phyloP scores from a whole-genome alignment of 2,329 filamentous ascomycete species.

The Juglanconis sp. region DNA sequence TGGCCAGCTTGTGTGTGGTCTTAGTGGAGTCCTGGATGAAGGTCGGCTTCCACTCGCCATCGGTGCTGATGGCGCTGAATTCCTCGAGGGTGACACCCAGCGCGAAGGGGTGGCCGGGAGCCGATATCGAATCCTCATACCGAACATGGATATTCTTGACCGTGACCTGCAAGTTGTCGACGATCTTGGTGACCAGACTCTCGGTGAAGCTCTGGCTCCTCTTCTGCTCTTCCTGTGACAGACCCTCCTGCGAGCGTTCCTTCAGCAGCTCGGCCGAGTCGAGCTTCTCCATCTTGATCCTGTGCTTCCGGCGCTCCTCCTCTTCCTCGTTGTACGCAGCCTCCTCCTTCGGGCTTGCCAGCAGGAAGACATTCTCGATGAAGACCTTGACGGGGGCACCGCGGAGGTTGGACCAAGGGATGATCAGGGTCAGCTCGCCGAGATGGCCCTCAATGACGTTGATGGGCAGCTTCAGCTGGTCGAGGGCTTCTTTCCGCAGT shows the following conservation, averaged over 20 bases:
- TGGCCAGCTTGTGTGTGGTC: constrained; percentile 90
- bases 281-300: constrained; percentile 98
- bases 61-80: constrained; percentile 94
- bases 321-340: constrained; percentile 90
- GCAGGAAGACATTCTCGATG: constrained; percentile 93
- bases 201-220: constrained; percentile 98
- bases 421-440: constrained; percentile 84
- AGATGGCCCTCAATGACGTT: constrained; percentile 96
- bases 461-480: constrained; percentile 92
- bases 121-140: constrained; percentile 96
- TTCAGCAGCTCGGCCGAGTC: constrained; percentile 94
- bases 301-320: constrained; percentile 79
- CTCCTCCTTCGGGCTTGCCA: constrained; percentile 94
- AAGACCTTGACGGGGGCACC: constrained; percentile 92
- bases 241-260: constrained; percentile 85
- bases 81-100: constrained; percentile 89
- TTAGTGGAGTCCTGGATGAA: constrained; percentile 86
- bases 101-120: constrained; percentile 91
- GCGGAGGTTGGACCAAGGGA: constrained; percentile 95
- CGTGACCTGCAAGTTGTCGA: constrained; percentile 96
- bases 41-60: constrained; percentile 90
- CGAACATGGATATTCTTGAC: constrained; percentile 98
- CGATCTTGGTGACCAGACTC: constrained; percentile 90
- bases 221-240: constrained; percentile 92
- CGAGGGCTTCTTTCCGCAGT: constrained; percentile 88